Percentiles rank a stretch among this genome's conserved stretches.
Conservation (phyloP, 805 yeast species). For the Sungouiozyma ichnusensis region DNA sequence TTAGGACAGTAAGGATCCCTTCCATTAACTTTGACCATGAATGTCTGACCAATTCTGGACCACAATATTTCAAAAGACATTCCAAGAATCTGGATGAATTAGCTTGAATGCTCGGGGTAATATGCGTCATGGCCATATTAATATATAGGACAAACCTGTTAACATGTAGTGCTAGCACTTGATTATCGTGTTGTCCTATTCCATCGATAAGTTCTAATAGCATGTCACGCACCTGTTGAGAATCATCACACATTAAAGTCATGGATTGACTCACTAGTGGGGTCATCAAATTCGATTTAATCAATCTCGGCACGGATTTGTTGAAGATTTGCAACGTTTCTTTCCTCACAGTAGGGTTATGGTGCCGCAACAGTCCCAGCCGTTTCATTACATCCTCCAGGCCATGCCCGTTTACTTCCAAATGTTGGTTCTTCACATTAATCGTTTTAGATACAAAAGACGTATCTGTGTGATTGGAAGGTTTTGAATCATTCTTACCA, state of each 20-base stretch:
- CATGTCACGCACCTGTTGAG: constrained; percentile 52
- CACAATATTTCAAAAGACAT: constrained; percentile 45
- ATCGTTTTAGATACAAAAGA: constrained; percentile 60
- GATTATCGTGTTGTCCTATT: constrained; percentile 40
- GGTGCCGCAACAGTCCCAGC: constrained; percentile 64
- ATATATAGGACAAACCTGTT: constrained; percentile 58
- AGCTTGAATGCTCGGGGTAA: constrained; percentile 61
- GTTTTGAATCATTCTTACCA: constrained; percentile 67
- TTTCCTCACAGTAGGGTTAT: constrained; percentile 56
- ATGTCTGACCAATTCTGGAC: constrained; percentile 45
- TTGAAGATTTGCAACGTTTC: constrained; percentile 53
- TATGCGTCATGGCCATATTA: constrained; percentile 90
- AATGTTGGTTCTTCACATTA: constrained; percentile 24
- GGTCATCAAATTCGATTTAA: constrained; percentile 19
- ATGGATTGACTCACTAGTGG: constrained; percentile 23
- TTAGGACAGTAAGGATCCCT: constrained; percentile 57
- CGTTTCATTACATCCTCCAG: constrained; percentile 43
- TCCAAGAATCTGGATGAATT: constrained; percentile 63
- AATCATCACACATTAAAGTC: constrained; percentile 42
- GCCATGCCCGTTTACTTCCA: constrained; percentile 10
- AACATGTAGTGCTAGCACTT: constrained; percentile 51
- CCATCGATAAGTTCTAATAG: constrained; percentile 38
- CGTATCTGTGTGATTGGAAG: constrained; percentile 74
- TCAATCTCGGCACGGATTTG: constrained; percentile 39
- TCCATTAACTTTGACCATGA: constrained; percentile 62